Evolutionary conservation across 108 stramenopile genomes (phyloP).

Genomic region (Aurantiochytrium sp.): DNA sequence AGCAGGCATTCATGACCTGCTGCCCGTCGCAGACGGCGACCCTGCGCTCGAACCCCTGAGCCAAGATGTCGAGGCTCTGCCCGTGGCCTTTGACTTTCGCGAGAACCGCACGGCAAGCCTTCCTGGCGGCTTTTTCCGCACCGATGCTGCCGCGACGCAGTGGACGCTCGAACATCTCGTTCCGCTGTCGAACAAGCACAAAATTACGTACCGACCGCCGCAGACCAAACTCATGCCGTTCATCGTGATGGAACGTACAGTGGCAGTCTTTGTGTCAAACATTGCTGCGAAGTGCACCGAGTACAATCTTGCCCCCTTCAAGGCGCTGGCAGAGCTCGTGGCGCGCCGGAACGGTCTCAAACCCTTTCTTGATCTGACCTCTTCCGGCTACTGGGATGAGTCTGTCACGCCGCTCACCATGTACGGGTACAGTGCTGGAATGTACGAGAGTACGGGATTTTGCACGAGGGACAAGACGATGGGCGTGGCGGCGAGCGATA

Average conservation of each 20-base stretch:
- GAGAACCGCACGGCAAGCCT: neutral
- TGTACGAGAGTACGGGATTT: neutral
- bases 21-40: neutral
- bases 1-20: neutral
- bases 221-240: neutral
- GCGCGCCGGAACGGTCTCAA: neutral
- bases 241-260: neutral
- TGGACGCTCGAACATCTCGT: neutral
- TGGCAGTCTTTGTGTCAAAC: neutral
- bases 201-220: neutral
- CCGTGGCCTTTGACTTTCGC: neutral
- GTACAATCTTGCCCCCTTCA: neutral
- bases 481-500: neutral
- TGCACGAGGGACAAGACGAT: neutral
- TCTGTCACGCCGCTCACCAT: neutral
- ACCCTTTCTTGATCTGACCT: neutral
- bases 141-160: neutral
- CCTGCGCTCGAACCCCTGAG: neutral
- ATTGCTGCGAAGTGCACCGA: neutral
- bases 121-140: neutral
- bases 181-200: neutral
- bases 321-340: neutral
- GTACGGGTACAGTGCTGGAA: neutral
- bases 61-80: neutral
- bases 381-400: neutral